Percentiles rank a stretch among this genome's conserved stretches.
Evolutionary conservation across 371 early-diverging fungal genomes (phyloP).

Genomic region (Nematocida sp.): DNA sequence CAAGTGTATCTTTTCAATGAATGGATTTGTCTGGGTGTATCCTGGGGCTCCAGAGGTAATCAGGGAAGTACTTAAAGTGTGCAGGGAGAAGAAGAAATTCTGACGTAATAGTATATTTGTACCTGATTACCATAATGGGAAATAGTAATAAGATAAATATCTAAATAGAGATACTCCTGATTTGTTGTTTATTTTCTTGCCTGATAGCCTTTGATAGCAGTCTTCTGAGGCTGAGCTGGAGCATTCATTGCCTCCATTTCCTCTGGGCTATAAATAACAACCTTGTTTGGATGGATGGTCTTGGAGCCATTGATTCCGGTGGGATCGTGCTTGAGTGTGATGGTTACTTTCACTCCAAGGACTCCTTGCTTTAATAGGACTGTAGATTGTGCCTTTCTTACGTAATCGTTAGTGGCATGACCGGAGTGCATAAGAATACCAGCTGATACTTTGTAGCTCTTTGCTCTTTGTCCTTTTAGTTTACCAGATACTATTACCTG

Average conservation of each 20-base stretch:
- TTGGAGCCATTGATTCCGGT: conserved; percentile 82
- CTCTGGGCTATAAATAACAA: conserved; percentile 36
- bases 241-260: conserved; percentile 18
- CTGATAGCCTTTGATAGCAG: background rate
- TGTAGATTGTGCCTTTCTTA: conserved; percentile 90
- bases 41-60: conserved; percentile 20
- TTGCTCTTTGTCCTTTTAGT: conserved; percentile 99
- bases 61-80: conserved; percentile 44
- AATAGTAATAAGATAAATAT: too few species aligned
- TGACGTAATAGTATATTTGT: too few species aligned
- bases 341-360: conserved; percentile 98
- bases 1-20: conserved; percentile 52
- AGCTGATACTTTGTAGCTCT: conserved; percentile 97
- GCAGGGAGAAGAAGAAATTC: background rate
- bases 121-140: too few species aligned
- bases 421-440: conserved; percentile 92
- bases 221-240: background rate
- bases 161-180: too few species aligned
- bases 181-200: conserved; percentile 16
- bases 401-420: conserved; percentile 88
- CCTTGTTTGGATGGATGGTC: conserved; percentile 28
- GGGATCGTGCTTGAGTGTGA: conserved; percentile 94
- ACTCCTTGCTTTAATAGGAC: conserved; percentile 94
- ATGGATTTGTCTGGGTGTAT: conserved; percentile 58
- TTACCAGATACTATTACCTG: conserved; percentile 98